phyloP scores from a whole-genome alignment of 345 rosid genomes.

The Aquilaria malaccensis region DNA sequence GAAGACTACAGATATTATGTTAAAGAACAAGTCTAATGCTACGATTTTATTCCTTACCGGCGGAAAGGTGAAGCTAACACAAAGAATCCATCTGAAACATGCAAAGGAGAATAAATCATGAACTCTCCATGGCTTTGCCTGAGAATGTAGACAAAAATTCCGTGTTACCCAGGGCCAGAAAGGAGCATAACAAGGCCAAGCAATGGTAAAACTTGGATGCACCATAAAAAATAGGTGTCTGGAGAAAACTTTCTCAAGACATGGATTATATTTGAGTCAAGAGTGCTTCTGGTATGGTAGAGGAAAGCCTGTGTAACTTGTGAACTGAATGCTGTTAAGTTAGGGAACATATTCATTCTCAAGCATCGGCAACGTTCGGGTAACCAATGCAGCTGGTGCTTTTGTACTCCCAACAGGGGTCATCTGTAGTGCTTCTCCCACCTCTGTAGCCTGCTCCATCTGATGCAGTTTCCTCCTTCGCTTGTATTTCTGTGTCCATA shows the following conservation, averaged over 20 bases:
- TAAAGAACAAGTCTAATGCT: too few relatives aligned
- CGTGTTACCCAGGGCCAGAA: conserved; percentile 32
- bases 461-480: conserved; percentile 52
- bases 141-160: conserved; percentile 20
- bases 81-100: too few relatives aligned
- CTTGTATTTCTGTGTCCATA: conserved; percentile 56
- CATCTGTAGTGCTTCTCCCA: conserved; percentile 79
- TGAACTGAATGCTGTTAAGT: conserved; percentile 1
- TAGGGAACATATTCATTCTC: conserved; percentile 83
- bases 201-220: conserved; percentile 13
- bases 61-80: too few relatives aligned
- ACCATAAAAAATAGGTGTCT: conserved; percentile 37
- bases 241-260: conserved; percentile 37
- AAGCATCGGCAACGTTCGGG: conserved; percentile 85
- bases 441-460: conserved; percentile 94
- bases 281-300: conserved; percentile 23
- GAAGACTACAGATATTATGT: too few relatives aligned
- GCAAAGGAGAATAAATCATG: too few relatives aligned
- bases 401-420: conserved; percentile 70
- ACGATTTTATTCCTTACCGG: too few relatives aligned
- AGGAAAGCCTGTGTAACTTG: conserved; percentile 19
- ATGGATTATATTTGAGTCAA: conserved; percentile 29
- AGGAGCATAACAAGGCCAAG: conserved; percentile 22
- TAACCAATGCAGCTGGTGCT: conserved; percentile 77
- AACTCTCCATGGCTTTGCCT: too few relatives aligned